Evolutionary conservation across 805 yeast species (phyloP), one percentile per base, ranked within the genome.

Genomic region (Myxozyma sirexii): DNA sequence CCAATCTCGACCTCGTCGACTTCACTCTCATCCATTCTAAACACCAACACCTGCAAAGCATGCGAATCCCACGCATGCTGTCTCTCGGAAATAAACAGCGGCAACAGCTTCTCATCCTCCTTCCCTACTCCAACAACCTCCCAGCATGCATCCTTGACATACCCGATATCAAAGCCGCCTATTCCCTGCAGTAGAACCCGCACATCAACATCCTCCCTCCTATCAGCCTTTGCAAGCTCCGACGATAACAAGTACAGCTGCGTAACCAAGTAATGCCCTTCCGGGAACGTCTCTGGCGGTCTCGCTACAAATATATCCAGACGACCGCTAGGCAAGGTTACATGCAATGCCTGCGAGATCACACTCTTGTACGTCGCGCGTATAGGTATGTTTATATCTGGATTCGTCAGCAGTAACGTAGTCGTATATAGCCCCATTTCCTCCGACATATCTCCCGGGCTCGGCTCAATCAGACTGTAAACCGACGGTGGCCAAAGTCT

Each of bases 111-210:
- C 55, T 26, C 47, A 64, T 59, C 75, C 42, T 42, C 50, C 50
- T 64, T 68, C 1, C 72, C 73, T 8, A 68, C 69, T 5, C 68
- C 65, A 24, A 74, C 61, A 5, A 70, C 75, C 58, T 73, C 76
- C 76, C 76, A 73, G 2, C 54, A 49, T 52, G 69, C 68, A 13
- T 64, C 49, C 33, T 70, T 27, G 2, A 55, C 63, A 31, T 41
- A 35, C 5, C 70, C 71, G 15, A 72, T 58, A 37, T 71, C 70
- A 38, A 67, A 64, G 10, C 76, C 76, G 35, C 68, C 68, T 2
- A 65, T 60, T 4, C 67, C 68, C 24, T 73, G 74, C 17, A 73
- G 57, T 56, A 73, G 59, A 12, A 73, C 73, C 3, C 69, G 56
- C 21, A 71, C 67, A 10, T 66, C 60, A 4, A 72, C 67, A 3